Evolutionary conservation across 768 basidiomycete genomes (phyloP), one percentile per base, ranked within the genome.

Genomic region (Phylloporus scabripes): DNA sequence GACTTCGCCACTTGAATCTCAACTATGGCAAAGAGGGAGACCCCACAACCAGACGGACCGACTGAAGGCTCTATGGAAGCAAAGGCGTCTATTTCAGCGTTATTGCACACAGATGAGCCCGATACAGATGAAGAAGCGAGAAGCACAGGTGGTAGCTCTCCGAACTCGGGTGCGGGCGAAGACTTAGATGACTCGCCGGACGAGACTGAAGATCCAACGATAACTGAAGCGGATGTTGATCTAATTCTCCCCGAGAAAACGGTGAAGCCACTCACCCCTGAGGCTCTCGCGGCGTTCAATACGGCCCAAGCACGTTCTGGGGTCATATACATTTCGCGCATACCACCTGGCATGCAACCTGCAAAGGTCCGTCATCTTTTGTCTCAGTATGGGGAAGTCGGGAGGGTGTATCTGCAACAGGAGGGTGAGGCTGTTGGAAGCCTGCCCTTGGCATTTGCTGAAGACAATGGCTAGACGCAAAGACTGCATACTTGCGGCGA

Each of bases 281-380:
- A 89, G 64, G 86, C 83, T 7, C 73, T 92, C 41, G 84, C 82
- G 38, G 80, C 77, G 17, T 92, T 85, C 70, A 81, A 84, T 58
- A 78, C 78, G 26, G 81, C 80, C 1, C 86, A 87, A 61, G 80
- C 85, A 28, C 75, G 76, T 34, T 82, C 92, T 17, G 94, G 94
- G 0, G 82, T 97, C 45, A 72, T 98, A 42, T 99, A 98, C 67
- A 91, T 99, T 37, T 96, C 93, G 14, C 79, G 96, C 28, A 87
- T 98, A 60, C 96, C 96, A 2, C 96, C 96, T 12, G 95, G 93
- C 2, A 98, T 99, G 96, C 90, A 87, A 18, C 96, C 96, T 24
- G 78, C 88, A 9, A 97, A 98, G 69, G 90, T 98, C 32, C 84
- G 93, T 50, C 92, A 98, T 69, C 74, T 99, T 36, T 86, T 99